phyloP scores from a whole-genome alignment of 192 early-diverging fungal genomes.

The Backusella macrospora region DNA sequence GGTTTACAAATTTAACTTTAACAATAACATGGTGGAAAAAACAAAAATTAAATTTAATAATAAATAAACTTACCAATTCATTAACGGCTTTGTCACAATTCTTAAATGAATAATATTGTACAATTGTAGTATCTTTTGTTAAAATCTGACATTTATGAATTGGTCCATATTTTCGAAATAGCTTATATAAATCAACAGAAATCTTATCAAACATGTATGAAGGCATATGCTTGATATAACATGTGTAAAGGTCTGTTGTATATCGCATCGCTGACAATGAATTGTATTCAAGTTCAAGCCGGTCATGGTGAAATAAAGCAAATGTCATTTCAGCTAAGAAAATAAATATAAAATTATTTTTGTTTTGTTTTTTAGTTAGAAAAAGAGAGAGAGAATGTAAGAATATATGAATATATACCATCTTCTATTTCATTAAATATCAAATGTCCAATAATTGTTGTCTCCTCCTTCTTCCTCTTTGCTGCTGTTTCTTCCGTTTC shows the following conservation, averaged over 20 bases:
- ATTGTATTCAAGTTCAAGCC: not conserved
- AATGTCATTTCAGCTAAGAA: conserved; percentile 14
- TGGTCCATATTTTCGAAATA: conserved; percentile 5
- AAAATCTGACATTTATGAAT: conserved; percentile 16
- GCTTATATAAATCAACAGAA: not conserved
- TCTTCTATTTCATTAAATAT: not conserved
- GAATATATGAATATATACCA: not conserved
- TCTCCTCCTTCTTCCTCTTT: not conserved
- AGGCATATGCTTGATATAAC: conserved; percentile 1
- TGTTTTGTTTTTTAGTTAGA: not conserved
- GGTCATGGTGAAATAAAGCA: conserved; percentile 3
- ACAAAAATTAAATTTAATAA: not conserved
- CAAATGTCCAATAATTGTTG: not conserved
- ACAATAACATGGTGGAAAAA: not conserved
- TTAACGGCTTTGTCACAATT: conserved; percentile 3
- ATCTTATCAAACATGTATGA: not conserved
- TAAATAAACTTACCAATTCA: not conserved
- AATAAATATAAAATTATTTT: not conserved
- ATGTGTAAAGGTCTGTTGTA: conserved; percentile 9
- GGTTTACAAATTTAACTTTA: no score
- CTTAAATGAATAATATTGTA: conserved; percentile 17
- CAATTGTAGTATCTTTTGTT: not conserved
- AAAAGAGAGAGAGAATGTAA: not conserved
- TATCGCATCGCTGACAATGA: conserved; percentile 6
- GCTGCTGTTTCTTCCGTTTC: not conserved